Percentiles rank a stretch among this genome's conserved stretches.
Conservation (phyloP, 805 yeast species). For the Candida saitoana region DNA sequence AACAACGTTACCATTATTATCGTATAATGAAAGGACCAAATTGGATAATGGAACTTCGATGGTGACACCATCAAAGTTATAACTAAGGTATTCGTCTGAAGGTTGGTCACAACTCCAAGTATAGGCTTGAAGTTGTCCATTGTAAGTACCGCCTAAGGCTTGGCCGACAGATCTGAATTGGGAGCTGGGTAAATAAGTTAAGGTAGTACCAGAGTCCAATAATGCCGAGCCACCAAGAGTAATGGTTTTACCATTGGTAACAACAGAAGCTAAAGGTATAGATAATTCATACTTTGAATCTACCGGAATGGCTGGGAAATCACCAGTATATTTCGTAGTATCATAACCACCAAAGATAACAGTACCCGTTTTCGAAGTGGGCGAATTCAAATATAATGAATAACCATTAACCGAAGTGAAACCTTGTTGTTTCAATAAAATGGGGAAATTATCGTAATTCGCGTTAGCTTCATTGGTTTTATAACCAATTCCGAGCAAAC, state of each 20-base stretch:
- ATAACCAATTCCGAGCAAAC: slow-evolving; percentile 19
- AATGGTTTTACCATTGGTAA: slow-evolving; percentile 5
- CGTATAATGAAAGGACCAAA: slow-evolving; percentile 8
- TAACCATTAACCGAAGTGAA: slow-evolving; percentile 31
- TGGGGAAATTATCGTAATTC: slow-evolving; percentile 32
- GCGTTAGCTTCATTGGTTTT: slow-evolving; percentile 9
- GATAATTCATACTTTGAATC: slow-evolving; percentile 2
- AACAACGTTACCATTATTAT: slow-evolving; percentile 36
- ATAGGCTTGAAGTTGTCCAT: slow-evolving; percentile 40
- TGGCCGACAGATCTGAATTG: slow-evolving; percentile 14
- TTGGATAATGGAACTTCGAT: slow-evolving; percentile 14
- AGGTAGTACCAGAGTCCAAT: slow-evolving; percentile 25
- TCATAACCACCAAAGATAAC: slow-evolving; percentile 34
- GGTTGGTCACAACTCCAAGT: slow-evolving; percentile 32
- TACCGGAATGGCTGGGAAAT: slow-evolving; percentile 20
- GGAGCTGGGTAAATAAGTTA: slow-evolving; percentile 34
- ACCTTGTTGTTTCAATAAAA: slow-evolving; percentile 29
- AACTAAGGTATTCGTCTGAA: slow-evolving; percentile 3
- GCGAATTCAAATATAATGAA: slow-evolving; percentile 31
- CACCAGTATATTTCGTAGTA: slow-evolving; percentile 22
- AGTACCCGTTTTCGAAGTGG: slow-evolving; percentile 18
- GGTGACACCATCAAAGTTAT: slow-evolving; percentile 32
- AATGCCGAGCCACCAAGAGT: slow-evolving; percentile 10
- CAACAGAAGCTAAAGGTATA: slow-evolving; percentile 23
- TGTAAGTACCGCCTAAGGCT: slow-evolving; percentile 11